Evolutionary conservation across 2,329 filamentous ascomycete genomes (phyloP).

Genomic region (Lomentospora prolificans): DNA sequence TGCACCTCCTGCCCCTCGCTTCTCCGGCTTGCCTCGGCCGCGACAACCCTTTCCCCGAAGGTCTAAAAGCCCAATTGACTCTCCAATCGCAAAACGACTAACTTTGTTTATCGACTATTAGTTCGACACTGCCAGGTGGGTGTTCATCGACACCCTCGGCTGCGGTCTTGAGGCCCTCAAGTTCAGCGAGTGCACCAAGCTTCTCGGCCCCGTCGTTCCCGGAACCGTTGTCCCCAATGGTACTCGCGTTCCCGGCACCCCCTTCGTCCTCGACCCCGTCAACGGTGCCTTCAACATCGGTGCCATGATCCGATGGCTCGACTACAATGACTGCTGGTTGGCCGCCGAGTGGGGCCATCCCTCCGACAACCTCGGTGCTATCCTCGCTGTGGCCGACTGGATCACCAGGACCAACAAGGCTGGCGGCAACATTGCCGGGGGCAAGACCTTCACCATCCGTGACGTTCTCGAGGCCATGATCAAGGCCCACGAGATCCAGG

Average conservation of each 20-base stretch:
- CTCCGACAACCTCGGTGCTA: constrained; percentile 94
- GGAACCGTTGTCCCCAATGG: constrained; percentile 90
- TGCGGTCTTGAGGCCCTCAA: constrained; percentile 92
- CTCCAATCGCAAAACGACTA: constrained; percentile 9
- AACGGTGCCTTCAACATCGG: constrained; percentile 98
- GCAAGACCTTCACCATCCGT: constrained; percentile 78
- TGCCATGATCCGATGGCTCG: constrained; percentile 96
- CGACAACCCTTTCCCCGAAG: background rate
- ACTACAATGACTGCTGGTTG: constrained; percentile 99
- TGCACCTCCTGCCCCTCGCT: background rate
- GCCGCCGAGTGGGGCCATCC: constrained; percentile 98
- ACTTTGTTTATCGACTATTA: constrained; percentile 23
- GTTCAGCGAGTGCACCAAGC: constrained; percentile 93
- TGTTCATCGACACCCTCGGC: constrained; percentile 92
- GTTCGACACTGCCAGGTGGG: constrained; percentile 94
- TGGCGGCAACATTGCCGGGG: constrained; percentile 69
- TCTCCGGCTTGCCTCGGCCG: constrained; percentile 8
- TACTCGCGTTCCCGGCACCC: constrained; percentile 80
- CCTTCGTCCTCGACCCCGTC: constrained; percentile 89
- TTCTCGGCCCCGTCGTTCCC: constrained; percentile 83
- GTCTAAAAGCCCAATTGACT: constrained; percentile 10
- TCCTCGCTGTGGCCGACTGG: constrained; percentile 95
- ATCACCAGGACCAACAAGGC: constrained; percentile 79
- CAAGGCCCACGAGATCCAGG: constrained; percentile 98
- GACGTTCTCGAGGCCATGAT: constrained; percentile 97